phyloP scores from a whole-genome alignment of 2,329 filamentous ascomycete species.

The Penicillium sp. region DNA sequence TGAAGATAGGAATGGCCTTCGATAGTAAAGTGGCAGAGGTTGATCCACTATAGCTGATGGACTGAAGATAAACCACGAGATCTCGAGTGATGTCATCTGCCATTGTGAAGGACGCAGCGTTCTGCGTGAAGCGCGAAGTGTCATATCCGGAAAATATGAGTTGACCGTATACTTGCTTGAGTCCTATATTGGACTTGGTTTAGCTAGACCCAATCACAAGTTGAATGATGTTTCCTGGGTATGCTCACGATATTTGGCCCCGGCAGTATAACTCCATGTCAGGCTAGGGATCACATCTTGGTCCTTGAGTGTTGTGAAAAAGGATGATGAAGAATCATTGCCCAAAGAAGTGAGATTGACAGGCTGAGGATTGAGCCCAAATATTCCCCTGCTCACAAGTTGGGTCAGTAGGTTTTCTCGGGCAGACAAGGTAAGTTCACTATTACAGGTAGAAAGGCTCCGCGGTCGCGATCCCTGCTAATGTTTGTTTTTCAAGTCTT shows the following conservation, averaged over 20 bases:
- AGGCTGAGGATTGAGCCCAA: constrained; percentile 33
- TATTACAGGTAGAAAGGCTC: constrained; percentile 47
- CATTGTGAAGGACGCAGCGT: constrained; percentile 61
- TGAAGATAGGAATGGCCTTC: constrained; percentile 43
- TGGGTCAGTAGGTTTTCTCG: constrained; percentile 32
- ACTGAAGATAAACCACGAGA: constrained; percentile 59
- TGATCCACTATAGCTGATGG: constrained; percentile 21
- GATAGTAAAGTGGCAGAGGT: constrained; percentile 15
- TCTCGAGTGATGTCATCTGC: constrained; percentile 59
- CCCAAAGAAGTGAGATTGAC: constrained; percentile 48
- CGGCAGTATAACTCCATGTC: constrained; percentile 75
- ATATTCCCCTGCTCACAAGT: constrained; percentile 40
- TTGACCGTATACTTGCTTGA: constrained; percentile 53
- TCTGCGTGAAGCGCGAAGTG: constrained; percentile 60
- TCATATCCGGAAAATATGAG: constrained; percentile 73
- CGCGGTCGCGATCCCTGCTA: constrained; percentile 22
- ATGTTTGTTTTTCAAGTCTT: constrained; percentile 13
- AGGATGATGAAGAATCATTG: constrained; percentile 50
- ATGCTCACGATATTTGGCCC: constrained; percentile 67
- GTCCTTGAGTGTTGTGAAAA: constrained; percentile 54
- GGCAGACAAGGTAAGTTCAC: constrained; percentile 38
- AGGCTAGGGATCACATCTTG: constrained; percentile 67
- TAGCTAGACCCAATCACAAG: no score
- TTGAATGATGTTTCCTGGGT: not conserved
- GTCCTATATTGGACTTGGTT: constrained; percentile 25